Evolutionary conservation across 352 stramenopile genomes (phyloP), one percentile per base, ranked within the genome.

Genomic region (Phytophthora ohioensis): DNA sequence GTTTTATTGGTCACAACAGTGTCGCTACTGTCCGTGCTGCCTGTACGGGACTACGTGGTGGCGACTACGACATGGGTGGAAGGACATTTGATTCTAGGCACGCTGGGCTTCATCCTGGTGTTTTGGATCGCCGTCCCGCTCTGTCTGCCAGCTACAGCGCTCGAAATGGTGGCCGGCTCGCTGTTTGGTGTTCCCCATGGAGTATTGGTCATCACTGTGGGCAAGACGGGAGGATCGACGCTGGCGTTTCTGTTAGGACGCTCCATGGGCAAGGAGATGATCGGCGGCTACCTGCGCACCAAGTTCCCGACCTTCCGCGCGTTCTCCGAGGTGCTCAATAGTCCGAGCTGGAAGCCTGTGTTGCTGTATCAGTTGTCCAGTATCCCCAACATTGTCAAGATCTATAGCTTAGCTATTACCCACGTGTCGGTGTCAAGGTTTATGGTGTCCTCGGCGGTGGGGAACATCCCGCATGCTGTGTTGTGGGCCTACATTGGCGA

Each of bases 351-450:
- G 85, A 94, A 94, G 62, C 87, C 87, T 27, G 68, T 94, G 32
- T 47, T 94, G 63, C 73, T 94, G 12, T 92, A 90, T 59, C 87
- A 94, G 63, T 53, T 94, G 49, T 91, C 87, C 30, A 92, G 83
- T 52, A 82, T 94, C 47, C 87, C 87, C 8, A 94, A 94, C 57
- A 71, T 92, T n/a, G 75, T 91, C 60, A 92, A 92, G 57, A 88
- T 82, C 68, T 94, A 93, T 74, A 89, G 67, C n/a, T 67, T 94
- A 12, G 83, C 87, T 46, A 88, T 94, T 57, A 94, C 87, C 1
- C 76, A 88, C 17, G 75, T 94, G 27, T 87, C 85, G 17, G 48
- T 77, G 17, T 56, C 58, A 45, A 75, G 85, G 7, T 94, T 94
- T 53, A 74, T 67, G 1, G 62, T 91, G 53, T 92, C 87, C 0